Evolutionary conservation across 2,329 filamentous ascomycete species (phyloP).

Genomic region (Diatrype stigma): DNA sequence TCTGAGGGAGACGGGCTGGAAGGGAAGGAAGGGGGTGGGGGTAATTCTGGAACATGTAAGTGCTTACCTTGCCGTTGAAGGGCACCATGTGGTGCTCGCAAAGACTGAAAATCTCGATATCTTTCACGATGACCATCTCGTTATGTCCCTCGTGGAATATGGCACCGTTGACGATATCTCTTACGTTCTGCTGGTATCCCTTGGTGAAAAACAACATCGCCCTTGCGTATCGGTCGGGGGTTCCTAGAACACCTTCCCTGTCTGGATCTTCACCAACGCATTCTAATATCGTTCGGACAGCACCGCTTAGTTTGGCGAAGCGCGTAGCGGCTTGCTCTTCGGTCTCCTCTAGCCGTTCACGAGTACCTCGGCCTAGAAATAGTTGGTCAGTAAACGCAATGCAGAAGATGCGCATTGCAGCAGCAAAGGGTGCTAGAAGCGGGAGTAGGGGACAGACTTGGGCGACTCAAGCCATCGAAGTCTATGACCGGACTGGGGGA

Average conservation of each 20-base stretch:
- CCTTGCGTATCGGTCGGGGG: conserved; percentile 86
- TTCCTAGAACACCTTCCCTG: conserved; percentile 60
- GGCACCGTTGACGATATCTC: conserved; percentile 86
- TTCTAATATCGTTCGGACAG: conserved; percentile 63
- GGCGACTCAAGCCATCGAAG: conserved; percentile 57
- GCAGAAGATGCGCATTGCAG: neutral
- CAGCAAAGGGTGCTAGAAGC: neutral
- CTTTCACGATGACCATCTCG: conserved; percentile 95
- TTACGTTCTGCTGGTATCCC: conserved; percentile 92
- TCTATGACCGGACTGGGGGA: conserved; percentile 57
- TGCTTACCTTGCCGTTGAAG: conserved; percentile 81
- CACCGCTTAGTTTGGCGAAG: conserved; percentile 55
- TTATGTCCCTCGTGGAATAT: conserved; percentile 97
- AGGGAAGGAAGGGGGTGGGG: neutral
- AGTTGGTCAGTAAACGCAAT: conserved; percentile 12
- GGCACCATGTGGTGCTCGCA: conserved; percentile 98
- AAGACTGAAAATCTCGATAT: conserved; percentile 90
- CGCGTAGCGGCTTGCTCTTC: conserved; percentile 47
- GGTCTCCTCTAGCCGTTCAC: conserved; percentile 56
- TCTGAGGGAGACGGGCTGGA: too few relatives aligned
- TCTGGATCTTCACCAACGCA: conserved; percentile 66
- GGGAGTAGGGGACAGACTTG: conserved; percentile 37
- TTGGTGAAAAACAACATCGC: conserved; percentile 95
- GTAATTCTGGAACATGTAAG: too few relatives aligned
- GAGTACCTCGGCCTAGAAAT: conserved; percentile 55